phyloP scores from a whole-genome alignment of 345 rosid genomes.

The Barbarea vulgaris region DNA sequence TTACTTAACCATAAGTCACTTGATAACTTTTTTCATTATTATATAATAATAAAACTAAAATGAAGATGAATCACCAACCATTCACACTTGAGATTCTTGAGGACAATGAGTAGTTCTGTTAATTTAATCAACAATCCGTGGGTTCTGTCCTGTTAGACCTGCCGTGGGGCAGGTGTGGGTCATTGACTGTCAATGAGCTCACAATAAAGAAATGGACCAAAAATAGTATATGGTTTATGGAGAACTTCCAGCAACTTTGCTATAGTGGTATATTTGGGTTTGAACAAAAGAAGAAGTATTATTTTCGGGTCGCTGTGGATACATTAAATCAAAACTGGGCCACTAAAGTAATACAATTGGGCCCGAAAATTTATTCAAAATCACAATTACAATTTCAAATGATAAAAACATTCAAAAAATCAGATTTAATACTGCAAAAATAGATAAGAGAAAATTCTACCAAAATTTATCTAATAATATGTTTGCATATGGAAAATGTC shows the following conservation, averaged over 20 bases:
- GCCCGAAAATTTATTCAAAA: not conserved
- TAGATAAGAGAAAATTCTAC: not conserved
- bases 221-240: not conserved
- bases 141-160: too few species aligned
- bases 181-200: not conserved
- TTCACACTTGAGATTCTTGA: not conserved
- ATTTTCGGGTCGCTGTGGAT: not conserved
- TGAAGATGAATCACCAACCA: not conserved
- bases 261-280: not conserved
- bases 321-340: not conserved
- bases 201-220: not conserved
- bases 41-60: not conserved
- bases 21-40: too few species aligned
- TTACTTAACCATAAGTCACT: too few species aligned
- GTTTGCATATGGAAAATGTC: too few species aligned
- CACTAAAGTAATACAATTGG: not conserved
- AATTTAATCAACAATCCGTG: too few species aligned
- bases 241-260: not conserved
- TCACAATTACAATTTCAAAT: not conserved
- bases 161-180: too few species aligned
- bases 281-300: not conserved
- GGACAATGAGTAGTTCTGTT: not conserved
- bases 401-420: not conserved
- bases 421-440: not conserved
- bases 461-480: not conserved